Evolutionary conservation across 2,329 filamentous ascomycete species (phyloP), one percentile per base, ranked within the genome.

Genomic region (Ilyonectria mors-panacis): DNA sequence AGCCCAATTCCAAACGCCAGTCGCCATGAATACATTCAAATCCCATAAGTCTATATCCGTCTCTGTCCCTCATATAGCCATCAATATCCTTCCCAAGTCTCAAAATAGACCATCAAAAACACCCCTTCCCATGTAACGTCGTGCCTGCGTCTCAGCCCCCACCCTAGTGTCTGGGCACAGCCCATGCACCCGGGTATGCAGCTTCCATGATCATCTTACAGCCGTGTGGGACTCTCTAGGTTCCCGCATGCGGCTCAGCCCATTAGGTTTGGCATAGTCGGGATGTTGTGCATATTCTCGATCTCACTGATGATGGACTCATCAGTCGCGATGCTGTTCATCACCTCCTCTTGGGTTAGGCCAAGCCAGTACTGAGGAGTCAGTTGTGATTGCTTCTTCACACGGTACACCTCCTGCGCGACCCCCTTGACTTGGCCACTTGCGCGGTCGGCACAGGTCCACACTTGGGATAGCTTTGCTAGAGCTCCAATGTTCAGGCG

Each of bases 401-500:
- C 81, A 17, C 83, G 84, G 78, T 88, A 91, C 56, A 95, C 91
- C 73, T 94, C 92, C 75, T 93, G 89, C n/a, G 94, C 93, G 19
- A 96, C 93, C 9, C 89, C 89, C 72, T 91, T 91, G 17, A 97
- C 91, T 79, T 96, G 93, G 4, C 86, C 87, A 67, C 92, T 87
- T 2, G 93, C 93, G 13, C 87, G 87, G 50, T 85, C 86, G 1
- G 93, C 93, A 37, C 94, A 90, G 39, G 88, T 87, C 93, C 93
- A 96, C 3, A 93, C 90, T 17, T 84, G 82, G 45, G 89, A 89
- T 8, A 95, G 84, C 44, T 89, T 86, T 73, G 91, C 91, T 45
- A 96, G 85, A 0, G 92, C 92, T 17, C 92, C 93, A 64, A 93
- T 94, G 69, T 94, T 94, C 15, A 97, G 87, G 1, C 92, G 89